These are phyloP conservation scores for Lactarius akahatsu DNA, from an alignment of 768 basidiomycete species.

Conservation along the genomic window DNA sequence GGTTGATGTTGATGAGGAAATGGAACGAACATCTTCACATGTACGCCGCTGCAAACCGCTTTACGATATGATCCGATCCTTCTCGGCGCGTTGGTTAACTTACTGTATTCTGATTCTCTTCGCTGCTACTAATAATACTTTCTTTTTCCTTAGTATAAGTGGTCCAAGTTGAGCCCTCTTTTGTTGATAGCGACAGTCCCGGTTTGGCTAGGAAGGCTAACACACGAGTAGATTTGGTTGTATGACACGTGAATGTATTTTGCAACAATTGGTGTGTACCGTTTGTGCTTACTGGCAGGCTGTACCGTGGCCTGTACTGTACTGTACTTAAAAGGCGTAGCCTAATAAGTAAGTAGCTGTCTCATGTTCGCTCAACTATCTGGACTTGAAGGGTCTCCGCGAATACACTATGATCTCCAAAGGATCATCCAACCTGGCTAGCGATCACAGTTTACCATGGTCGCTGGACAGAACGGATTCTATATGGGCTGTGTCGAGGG, in stretches of 20 bases:
- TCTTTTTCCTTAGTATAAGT: not conserved
- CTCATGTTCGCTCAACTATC: too few species aligned
- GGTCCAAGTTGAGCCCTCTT: not conserved
- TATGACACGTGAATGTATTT: not conserved
- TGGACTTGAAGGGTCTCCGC: too few species aligned
- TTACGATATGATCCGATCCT: not conserved
- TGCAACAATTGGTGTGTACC: not conserved
- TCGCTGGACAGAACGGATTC: too few species aligned
- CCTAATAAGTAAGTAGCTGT: too few species aligned
- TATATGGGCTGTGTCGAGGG: too few species aligned
- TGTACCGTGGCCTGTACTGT: too few species aligned
- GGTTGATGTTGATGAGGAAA: too few species aligned
- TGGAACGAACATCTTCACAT: not conserved
- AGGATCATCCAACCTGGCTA: too few species aligned
- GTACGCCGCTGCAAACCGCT: not conserved
- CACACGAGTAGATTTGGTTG: not conserved
- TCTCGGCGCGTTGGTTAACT: not conserved
- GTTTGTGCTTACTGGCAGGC: too few species aligned
- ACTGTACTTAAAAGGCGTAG: too few species aligned
- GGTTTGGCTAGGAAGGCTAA: not conserved
- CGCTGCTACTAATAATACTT: not conserved
- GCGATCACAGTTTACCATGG: too few species aligned
- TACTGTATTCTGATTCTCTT: not conserved
- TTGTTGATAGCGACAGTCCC: not conserved
- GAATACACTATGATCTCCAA: too few species aligned